Conservation (phyloP, 2,329 filamentous ascomycete genomes). For the Fusarium setosum region DNA sequence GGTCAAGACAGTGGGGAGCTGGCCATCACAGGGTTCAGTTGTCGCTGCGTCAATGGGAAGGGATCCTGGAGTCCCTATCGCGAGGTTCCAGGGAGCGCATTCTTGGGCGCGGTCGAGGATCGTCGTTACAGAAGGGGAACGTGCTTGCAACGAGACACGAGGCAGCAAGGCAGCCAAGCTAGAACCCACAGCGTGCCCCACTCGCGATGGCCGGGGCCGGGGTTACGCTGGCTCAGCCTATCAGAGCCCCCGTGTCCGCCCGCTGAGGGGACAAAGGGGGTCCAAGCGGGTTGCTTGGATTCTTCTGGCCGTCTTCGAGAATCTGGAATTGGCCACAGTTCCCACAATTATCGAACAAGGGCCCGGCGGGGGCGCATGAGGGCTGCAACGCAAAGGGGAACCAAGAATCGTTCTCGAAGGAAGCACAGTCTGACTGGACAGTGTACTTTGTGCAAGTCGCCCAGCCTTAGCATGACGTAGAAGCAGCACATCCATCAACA, state of each 20-base stretch:
- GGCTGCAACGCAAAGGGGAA: constrained; percentile 32
- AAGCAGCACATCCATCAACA: neutral
- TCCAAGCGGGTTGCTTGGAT: constrained; percentile 36
- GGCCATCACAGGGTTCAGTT: constrained; percentile 10
- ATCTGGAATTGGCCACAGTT: constrained; percentile 38
- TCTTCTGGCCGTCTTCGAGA: constrained; percentile 45
- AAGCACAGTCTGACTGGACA: constrained; percentile 33
- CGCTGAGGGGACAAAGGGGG: constrained; percentile 22
- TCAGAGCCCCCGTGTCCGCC: constrained; percentile 12
- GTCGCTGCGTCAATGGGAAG: constrained; percentile 20
- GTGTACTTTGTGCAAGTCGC: constrained; percentile 9
- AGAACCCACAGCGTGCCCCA: constrained; percentile 20
- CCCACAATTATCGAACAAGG: constrained; percentile 34
- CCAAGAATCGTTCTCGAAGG: constrained; percentile 43
- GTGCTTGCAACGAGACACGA: constrained; percentile 34
- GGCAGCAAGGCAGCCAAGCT: constrained; percentile 31
- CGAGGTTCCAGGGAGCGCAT: constrained; percentile 23
- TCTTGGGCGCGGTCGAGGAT: constrained; percentile 28
- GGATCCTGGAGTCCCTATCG: constrained; percentile 21
- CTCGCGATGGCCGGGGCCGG: constrained; percentile 2
- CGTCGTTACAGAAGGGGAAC: constrained; percentile 29
- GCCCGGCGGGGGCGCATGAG: constrained; percentile 18
- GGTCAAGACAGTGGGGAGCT: constrained; percentile 18
- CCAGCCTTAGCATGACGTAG: neutral
- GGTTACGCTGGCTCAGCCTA: constrained; percentile 18